Conservation (phyloP, 352 stramenopile genomes). For the Phytophthora fragariae region DNA sequence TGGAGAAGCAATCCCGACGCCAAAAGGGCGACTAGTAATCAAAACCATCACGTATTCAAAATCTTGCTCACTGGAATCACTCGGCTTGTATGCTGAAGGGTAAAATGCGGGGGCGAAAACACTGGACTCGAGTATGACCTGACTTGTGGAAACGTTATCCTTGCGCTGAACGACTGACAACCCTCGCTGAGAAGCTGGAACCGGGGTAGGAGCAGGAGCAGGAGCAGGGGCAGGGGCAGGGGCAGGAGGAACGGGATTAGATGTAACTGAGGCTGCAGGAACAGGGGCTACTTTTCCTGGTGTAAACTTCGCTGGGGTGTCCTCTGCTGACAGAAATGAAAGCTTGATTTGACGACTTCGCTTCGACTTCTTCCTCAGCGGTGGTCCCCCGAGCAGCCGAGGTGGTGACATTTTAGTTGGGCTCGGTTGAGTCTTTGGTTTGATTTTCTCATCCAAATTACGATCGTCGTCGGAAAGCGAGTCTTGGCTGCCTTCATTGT, state of each 20-base stretch:
- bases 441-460: slow-evolving; percentile 8
- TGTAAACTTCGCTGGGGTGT: not conserved
- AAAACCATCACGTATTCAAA: slow-evolving; percentile 76
- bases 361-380: slow-evolving; percentile 26
- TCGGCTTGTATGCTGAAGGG: slow-evolving; percentile 26
- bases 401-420: slow-evolving; percentile 35
- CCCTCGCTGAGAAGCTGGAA: not conserved
- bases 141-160: slow-evolving; percentile 8
- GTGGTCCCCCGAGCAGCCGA: slow-evolving; percentile 22
- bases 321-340: slow-evolving; percentile 30
- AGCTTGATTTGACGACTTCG: slow-evolving; percentile 52
- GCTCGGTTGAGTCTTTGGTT: slow-evolving; percentile 11
- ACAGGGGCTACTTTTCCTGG: not conserved
- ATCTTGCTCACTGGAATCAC: slow-evolving; percentile 30
- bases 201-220: not conserved
- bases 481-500: slow-evolving; percentile 39
- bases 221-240: not conserved
- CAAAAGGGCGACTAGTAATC: slow-evolving; percentile 60
- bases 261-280: not conserved
- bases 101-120: slow-evolving; percentile 49
- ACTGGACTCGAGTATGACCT: slow-evolving; percentile 34
- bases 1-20: slow-evolving; percentile 50
- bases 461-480: slow-evolving; percentile 33
- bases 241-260: not conserved
- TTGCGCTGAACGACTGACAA: slow-evolving; percentile 4